A percentile compares a stretch with the other conserved stretches of the same genome.
Conservation (phyloP, 129 eudicot species). For the Centella asiatica region DNA sequence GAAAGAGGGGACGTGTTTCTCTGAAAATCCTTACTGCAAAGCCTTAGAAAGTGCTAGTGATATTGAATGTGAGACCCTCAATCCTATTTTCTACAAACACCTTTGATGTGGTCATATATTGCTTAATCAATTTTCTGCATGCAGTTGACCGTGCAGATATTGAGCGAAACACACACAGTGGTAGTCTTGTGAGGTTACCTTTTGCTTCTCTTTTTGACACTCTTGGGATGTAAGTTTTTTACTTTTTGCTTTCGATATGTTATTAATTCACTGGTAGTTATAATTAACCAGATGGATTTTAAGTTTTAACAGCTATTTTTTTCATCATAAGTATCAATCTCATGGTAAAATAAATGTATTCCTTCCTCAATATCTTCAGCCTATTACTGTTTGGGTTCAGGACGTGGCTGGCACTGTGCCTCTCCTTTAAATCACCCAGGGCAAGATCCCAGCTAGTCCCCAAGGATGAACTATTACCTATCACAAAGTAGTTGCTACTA, state of each 20-base stretch:
- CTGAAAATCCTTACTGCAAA: conserved; percentile 73
- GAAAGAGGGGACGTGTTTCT: conserved; percentile 63
- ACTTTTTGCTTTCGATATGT: conserved; percentile 4
- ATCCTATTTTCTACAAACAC: background rate
- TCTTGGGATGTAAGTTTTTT: conserved; percentile 75
- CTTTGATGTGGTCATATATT: background rate
- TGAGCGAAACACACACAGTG: conserved; percentile 69
- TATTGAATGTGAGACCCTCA: conserved; percentile 59
- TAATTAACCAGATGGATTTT: background rate
- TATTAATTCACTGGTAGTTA: conserved; percentile 7
- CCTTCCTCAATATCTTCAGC: too few relatives aligned
- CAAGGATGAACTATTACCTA: background rate
- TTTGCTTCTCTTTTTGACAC: conserved; percentile 93
- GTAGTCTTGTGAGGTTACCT: conserved; percentile 66
- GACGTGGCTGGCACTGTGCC: background rate
- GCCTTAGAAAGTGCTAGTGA: conserved; percentile 79
- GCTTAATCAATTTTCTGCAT: conserved; percentile 20
- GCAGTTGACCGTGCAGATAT: conserved; percentile 83
- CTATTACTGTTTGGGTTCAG: background rate
- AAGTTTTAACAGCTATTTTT: too few relatives aligned
- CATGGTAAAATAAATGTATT: too few relatives aligned
- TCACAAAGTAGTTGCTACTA: too few relatives aligned
- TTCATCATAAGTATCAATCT: background rate
- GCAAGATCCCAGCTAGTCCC: too few relatives aligned
- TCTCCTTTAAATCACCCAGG: too few relatives aligned